Conservation (phyloP, 2,329 filamentous ascomycete species). For the Scedosporium minutisporum region DNA sequence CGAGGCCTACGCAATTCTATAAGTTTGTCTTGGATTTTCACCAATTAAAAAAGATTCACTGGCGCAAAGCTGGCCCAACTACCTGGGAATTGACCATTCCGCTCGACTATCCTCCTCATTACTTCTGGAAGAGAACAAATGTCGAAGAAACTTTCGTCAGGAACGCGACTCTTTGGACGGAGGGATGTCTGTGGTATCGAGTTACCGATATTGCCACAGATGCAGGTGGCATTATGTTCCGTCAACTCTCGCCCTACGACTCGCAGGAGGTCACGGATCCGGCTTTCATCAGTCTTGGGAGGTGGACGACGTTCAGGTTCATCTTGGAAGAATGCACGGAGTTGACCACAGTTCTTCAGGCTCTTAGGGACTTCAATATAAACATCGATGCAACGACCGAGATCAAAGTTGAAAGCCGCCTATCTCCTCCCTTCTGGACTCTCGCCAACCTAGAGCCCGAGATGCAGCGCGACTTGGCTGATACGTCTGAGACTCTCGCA, state of each 20-base stretch:
- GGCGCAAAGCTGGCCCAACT: constrained; percentile 15
- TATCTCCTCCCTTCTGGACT: background rate
- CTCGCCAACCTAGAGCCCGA: background rate
- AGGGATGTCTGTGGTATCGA: constrained; percentile 37
- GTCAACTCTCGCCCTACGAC: constrained; percentile 29
- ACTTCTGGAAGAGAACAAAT: constrained; percentile 30
- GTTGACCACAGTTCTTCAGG: constrained; percentile 31
- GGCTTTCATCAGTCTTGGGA: constrained; percentile 39
- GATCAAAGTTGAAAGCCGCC: background rate
- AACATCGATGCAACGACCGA: constrained; percentile 23
- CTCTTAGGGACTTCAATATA: constrained; percentile 67
- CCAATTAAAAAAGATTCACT: constrained; percentile 35
- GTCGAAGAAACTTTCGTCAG: constrained; percentile 22
- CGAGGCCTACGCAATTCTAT: constrained; percentile 15
- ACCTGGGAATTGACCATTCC: constrained; percentile 34
- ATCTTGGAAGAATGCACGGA: constrained; percentile 22
- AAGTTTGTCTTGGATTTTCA: constrained; percentile 34
- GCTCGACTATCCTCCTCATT: constrained; percentile 37
- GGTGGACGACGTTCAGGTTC: constrained; percentile 48
- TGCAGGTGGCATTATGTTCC: constrained; percentile 18
- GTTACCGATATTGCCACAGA: constrained; percentile 34
- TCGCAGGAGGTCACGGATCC: constrained; percentile 18
- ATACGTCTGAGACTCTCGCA: background rate
- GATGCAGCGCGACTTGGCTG: background rate
- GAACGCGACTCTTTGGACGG: constrained; percentile 25